Conservation (phyloP, 257 asterid genomes). For the Rehmannia glutinosa region DNA sequence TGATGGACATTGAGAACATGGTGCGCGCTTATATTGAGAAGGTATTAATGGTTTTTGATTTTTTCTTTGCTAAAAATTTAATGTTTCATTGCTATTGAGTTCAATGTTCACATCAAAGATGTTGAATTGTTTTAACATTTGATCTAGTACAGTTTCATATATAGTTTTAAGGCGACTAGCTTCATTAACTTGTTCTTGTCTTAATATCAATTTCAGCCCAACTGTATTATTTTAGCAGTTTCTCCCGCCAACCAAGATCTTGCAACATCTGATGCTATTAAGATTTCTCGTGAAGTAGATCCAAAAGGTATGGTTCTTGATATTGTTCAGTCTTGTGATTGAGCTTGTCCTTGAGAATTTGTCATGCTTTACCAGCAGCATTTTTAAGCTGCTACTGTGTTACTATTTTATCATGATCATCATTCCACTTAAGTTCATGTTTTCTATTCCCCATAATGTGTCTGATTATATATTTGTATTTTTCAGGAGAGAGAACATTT, state of each 20-base stretch:
- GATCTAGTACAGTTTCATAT: neutral
- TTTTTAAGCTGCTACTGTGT: neutral
- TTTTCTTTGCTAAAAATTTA: neutral
- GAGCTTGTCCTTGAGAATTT: neutral
- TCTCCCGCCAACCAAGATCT: conserved; percentile 72
- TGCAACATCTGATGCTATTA: conserved; percentile 68
- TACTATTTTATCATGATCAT: neutral
- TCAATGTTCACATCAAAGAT: neutral
- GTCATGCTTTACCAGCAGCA: neutral
- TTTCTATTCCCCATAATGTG: neutral
- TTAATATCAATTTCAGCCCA: conserved; percentile 47
- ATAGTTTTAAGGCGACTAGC: neutral
- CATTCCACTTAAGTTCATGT: neutral
- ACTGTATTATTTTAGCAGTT: conserved; percentile 55
- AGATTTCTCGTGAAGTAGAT: conserved; percentile 62
- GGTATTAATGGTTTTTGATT: conserved; percentile 27
- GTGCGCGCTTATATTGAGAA: conserved; percentile 64
- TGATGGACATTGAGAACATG: conserved; percentile 64
- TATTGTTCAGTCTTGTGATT: neutral
- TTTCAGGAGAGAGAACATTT: conserved; percentile 63
- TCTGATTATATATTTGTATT: neutral
- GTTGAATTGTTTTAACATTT: neutral
- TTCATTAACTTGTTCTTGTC: conserved; percentile 12
- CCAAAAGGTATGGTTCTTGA: conserved; percentile 38
- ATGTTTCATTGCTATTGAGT: neutral